Evolutionary conservation across 208 protist species (phyloP), one percentile per base, ranked within the genome.

Genomic region (Strigomonas oncopelti): DNA sequence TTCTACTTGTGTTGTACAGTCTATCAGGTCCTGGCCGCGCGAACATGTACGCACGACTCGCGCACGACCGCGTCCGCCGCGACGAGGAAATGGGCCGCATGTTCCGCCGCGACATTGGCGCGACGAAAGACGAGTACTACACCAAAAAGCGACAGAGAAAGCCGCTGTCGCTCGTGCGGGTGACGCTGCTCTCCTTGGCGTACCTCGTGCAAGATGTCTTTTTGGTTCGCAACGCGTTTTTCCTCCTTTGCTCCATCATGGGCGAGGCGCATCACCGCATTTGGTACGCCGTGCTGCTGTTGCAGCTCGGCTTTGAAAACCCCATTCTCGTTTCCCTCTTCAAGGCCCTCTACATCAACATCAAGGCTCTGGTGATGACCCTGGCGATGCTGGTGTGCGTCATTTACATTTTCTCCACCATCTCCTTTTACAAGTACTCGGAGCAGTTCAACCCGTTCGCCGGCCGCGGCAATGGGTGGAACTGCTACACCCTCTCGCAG

Each of bases 401-500:
- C 5, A 74, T 92, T 38, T 73, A 86, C 62, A 65, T 92, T 31
- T 85, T 79, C 38, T 73, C 81, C 8, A 83, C 69, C 46, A 81
- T 88, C 42, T 83, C 75, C 24, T 92, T 78, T 62, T 90, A 80
- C 70, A 73, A 78, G 36, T 87, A 85, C 61, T 77, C 84, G 14
- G 61, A 87, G 60, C 69, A 83, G 27, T 83, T 81, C 67, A 71
- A 80, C 66, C 77, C 80, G 5, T 67, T 84, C 22, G 55, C 74
- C n/a, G 31, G 18, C 8, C 67, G 69, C 45, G 63, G 69, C 34
- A 82, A 83, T 66, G 84, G 78, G 28, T 87, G 87, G 55, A 89
- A 93, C 76, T 91, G 84, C 72, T 78, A 83, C 69, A 90, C 76
- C 29, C 57, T 95, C 24, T 77, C 85, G 7, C 83, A 84, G 70